Evolutionary conservation across 1,284 basidiomycete species (phyloP).

Genomic region (Trametes sp.): DNA sequence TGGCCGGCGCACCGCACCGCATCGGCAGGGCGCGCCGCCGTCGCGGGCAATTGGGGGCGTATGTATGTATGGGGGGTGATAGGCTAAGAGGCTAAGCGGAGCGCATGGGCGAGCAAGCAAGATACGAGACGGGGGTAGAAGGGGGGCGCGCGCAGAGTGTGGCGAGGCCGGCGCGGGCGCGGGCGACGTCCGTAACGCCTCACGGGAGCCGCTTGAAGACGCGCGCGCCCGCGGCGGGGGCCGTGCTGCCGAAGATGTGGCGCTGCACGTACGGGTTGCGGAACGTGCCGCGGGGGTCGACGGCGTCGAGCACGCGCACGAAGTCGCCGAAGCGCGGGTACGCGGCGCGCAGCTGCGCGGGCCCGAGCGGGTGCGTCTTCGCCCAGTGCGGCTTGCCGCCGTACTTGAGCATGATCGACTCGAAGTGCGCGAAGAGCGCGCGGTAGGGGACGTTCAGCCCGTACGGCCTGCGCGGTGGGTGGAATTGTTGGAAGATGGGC

Average conservation of each 20-base stretch:
- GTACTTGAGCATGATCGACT: slow-evolving; percentile 76
- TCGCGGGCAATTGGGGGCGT: no score
- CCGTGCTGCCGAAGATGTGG: slow-evolving; percentile 69
- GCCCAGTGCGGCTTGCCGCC: slow-evolving; percentile 97
- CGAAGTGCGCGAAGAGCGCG: slow-evolving; percentile 82
- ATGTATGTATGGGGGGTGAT: no score
- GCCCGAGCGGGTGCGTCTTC: slow-evolving; percentile 86
- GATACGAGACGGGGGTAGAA: no score
- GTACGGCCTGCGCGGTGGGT: slow-evolving; percentile 73
- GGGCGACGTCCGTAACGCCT: no score
- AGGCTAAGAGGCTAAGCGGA: no score
- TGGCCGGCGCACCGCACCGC: no score
- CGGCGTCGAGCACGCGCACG: slow-evolving; percentile 67
- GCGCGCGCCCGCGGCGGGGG: slow-evolving; percentile 53
- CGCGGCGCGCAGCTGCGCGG: slow-evolving; percentile 63
- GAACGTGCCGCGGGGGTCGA: slow-evolving; percentile 87
- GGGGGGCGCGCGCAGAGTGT: no score
- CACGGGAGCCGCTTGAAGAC: slow-evolving; percentile 57
- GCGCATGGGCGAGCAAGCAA: no score
- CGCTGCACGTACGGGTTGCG: slow-evolving; percentile 81
- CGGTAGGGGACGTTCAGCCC: slow-evolving; percentile 89
- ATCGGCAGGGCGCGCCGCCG: no score
- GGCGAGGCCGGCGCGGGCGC: no score
- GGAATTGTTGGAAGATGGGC: neutral
- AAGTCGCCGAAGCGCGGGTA: slow-evolving; percentile 92